These are phyloP conservation scores for Arctium minus DNA, from an alignment of 129 eudicot species.

Conservation along the genomic window DNA sequence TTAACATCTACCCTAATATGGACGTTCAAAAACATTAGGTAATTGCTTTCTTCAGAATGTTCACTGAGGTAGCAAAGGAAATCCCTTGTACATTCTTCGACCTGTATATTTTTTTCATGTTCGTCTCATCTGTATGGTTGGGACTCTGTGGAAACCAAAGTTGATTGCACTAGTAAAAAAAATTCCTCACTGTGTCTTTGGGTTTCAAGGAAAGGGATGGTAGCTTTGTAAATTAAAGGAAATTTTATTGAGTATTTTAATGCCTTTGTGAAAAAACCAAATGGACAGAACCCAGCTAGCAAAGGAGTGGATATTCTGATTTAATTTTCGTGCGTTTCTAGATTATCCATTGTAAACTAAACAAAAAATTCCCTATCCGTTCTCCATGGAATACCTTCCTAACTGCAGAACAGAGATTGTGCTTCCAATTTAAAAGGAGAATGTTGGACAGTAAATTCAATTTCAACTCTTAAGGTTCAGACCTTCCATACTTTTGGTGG, in stretches of 20 bases:
- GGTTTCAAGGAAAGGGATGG: background rate
- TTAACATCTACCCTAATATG: background rate
- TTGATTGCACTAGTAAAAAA: background rate
- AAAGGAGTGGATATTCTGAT: background rate
- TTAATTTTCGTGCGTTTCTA: no score
- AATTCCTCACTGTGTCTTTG: background rate
- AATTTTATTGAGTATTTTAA: background rate
- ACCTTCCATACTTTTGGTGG: constrained; percentile 86
- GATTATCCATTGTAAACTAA: background rate
- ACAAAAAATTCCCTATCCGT: constrained; percentile 70
- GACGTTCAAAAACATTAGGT: constrained; percentile 1
- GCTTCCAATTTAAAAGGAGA: constrained; percentile 67
- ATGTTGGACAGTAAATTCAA: constrained; percentile 80
- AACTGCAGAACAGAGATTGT: constrained; percentile 57
- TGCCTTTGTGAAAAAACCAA: background rate
- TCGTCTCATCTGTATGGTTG: constrained; percentile 7
- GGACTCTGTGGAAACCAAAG: background rate
- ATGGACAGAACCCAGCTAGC: background rate
- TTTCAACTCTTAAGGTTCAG: constrained; percentile 55
- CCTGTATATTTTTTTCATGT: background rate
- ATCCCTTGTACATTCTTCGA: background rate
- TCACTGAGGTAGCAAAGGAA: background rate
- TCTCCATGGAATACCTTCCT: constrained; percentile 74
- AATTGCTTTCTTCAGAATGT: constrained; percentile 1
- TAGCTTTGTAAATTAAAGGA: background rate